Conservation (phyloP, 495 filamentous ascomycete genomes). For the Jackrogersella multiformis region DNA sequence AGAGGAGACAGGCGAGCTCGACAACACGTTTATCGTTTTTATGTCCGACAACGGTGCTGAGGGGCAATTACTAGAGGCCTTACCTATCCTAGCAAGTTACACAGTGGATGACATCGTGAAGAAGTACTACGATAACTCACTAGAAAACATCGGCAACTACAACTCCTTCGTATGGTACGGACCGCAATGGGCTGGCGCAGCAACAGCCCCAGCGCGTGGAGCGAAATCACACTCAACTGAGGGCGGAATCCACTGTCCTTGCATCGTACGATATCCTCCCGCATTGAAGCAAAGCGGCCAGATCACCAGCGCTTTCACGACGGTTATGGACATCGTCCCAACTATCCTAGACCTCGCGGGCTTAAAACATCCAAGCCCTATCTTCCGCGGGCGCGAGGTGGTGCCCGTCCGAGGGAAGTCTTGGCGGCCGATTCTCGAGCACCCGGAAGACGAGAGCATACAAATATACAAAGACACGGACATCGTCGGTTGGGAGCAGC, state of each 20-base stretch:
- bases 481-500: constrained; percentile 49
- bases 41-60: constrained; percentile 74
- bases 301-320: constrained; percentile 67
- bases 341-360: constrained; percentile 70
- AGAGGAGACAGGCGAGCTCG: constrained; percentile 64
- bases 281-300: constrained; percentile 41
- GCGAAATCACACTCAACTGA: constrained; percentile 72
- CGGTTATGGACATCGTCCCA: constrained; percentile 71
- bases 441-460: constrained; percentile 48
- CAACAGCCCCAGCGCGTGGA: constrained; percentile 68
- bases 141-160: constrained; percentile 68
- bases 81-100: constrained; percentile 58
- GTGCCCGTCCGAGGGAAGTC: constrained; percentile 63
- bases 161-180: constrained; percentile 74
- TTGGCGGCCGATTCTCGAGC: constrained; percentile 39
- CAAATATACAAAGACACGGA: constrained; percentile 41
- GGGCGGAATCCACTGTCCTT: constrained; percentile 68
- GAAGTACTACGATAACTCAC: constrained; percentile 69
- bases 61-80: constrained; percentile 67
- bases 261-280: constrained; percentile 60
- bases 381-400: constrained; percentile 63
- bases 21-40: constrained; percentile 72
- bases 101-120: constrained; percentile 62
- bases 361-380: constrained; percentile 63
- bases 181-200: constrained; percentile 70